Evolutionary conservation across 2,329 filamentous ascomycete genomes (phyloP).

Genomic region (Septoria petroselini): DNA sequence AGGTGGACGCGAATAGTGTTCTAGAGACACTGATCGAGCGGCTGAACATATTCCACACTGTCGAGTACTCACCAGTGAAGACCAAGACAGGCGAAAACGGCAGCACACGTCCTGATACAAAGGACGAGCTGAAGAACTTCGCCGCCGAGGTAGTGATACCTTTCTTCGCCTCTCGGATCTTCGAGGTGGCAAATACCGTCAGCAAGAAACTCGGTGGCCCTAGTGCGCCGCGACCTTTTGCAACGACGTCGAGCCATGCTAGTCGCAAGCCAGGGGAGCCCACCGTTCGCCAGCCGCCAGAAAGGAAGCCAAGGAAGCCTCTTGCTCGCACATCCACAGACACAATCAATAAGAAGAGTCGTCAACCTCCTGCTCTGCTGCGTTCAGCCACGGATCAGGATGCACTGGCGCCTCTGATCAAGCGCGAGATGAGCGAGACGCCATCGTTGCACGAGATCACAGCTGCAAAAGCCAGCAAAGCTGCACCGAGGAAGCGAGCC

Average conservation of each 20-base stretch:
- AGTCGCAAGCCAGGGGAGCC: conserved; percentile 42
- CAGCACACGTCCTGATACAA: conserved; percentile 32
- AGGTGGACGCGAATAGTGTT: conserved; percentile 62
- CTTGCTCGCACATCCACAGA: conserved; percentile 62
- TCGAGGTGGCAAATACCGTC: conserved; percentile 65
- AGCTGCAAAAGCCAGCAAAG: conserved; percentile 28
- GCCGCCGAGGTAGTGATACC: conserved; percentile 77
- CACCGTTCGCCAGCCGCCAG: conserved; percentile 37
- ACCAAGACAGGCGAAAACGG: conserved; percentile 21
- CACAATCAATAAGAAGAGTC: conserved; percentile 52
- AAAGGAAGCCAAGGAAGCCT: conserved; percentile 48
- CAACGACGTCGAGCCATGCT: conserved; percentile 46
- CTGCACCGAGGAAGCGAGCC: conserved; percentile 39
- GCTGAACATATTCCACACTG: conserved; percentile 80
- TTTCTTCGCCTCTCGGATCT: conserved; percentile 75
- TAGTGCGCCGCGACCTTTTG: conserved; percentile 56
- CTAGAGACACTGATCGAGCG: conserved; percentile 74
- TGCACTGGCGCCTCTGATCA: conserved; percentile 59
- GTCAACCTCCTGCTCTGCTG: conserved; percentile 61
- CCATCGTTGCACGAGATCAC: conserved; percentile 50
- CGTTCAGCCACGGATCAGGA: conserved; percentile 60
- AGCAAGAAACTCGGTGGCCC: conserved; percentile 76
- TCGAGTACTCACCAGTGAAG: conserved; percentile 58
- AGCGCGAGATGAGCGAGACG: conserved; percentile 65
- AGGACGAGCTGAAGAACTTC: conserved; percentile 69